phyloP scores from a whole-genome alignment of 2,329 filamentous ascomycete species.

The Colletotrichum horii region DNA sequence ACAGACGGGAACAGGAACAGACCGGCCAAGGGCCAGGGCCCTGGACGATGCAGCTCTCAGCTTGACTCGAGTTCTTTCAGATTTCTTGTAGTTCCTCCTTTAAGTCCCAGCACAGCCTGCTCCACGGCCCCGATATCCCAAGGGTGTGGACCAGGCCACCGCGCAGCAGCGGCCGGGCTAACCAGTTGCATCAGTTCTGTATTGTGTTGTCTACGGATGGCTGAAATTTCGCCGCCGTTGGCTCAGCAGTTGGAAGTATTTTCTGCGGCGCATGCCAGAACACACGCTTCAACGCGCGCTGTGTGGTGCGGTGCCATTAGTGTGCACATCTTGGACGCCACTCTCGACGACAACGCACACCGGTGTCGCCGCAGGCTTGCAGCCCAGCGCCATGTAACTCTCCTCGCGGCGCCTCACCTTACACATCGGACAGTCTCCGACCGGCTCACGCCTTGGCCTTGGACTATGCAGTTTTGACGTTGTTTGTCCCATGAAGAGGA shows the following conservation, averaged over 20 bases:
- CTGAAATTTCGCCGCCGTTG: constrained; percentile 3
- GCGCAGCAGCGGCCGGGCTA: not conserved
- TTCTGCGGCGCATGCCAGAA: not conserved
- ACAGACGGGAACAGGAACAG: constrained; percentile 8
- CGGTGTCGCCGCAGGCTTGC: not conserved
- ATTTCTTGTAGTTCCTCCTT: not conserved
- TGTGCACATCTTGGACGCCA: not conserved
- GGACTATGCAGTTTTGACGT: not conserved
- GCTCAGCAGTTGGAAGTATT: not conserved
- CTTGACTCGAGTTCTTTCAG: constrained; percentile 13
- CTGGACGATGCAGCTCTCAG: not conserved
- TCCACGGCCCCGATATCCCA: constrained; percentile 9
- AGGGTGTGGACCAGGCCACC: constrained; percentile 7
- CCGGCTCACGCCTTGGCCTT: not conserved
- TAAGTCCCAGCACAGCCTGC: constrained; percentile 9
- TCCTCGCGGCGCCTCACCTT: not conserved
- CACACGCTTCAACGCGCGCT: not conserved
- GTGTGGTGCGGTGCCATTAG: not conserved
- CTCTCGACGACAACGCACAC: not conserved
- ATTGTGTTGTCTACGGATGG: not conserved
- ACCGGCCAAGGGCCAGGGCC: not conserved
- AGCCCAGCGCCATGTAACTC: not conserved
- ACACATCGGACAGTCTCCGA: constrained; percentile 14
- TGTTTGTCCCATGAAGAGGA: not conserved
- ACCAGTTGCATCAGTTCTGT: not conserved